Base-by-base conservation (phyloP, 306 rosid genomes). In the Cucurbita maxima region DNA sequence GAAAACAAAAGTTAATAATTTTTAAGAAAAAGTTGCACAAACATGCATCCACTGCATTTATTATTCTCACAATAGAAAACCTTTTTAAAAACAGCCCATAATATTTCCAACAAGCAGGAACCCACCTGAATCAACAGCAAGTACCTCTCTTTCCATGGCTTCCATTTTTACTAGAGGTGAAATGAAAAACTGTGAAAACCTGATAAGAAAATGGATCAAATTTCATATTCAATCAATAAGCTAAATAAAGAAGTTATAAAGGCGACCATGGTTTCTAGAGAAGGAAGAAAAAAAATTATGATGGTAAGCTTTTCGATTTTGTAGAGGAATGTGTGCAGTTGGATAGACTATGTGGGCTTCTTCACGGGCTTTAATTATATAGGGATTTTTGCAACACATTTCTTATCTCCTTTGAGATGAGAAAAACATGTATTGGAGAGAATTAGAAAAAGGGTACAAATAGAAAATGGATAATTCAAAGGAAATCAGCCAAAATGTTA, bases 81-180 rank as follows among this genome's bases (percentile, higher is more conserved):
- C 68, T 36, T 37, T 37, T 37, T 16, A 34, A 36, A 16, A 60
- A 60, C 11, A 60, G 68, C 45, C 69, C 13, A 61, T 61, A 15
- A 1, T 66, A 72, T 59, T 66, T 66, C 43, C 41, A 53, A 56
- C 45, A 37, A 51, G 73, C 19, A 75, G 25, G 36, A 48, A 57
- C 13, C 57, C 63, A 94, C 99, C 99, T 81, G 99, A 94, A 87
- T 94, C 97, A 77, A 94, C 90, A 43, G 99, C 97, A 56, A 85
- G 99, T 59, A 94, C 88, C 82, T 94, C 99, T 79, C 99, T 84
- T 71, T 90, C 99, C 97, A 91, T 91, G 70, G 97, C 99, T 75
- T 94, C 97, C 77, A 7, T 75, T 84, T 94, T 94, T 45, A 94
- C 95, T 54, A 94, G 86, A 43, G 97, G 99, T 76, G 99, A 94